Conservation (phyloP, 78 protist genomes). For the Pirum gemmata region DNA sequence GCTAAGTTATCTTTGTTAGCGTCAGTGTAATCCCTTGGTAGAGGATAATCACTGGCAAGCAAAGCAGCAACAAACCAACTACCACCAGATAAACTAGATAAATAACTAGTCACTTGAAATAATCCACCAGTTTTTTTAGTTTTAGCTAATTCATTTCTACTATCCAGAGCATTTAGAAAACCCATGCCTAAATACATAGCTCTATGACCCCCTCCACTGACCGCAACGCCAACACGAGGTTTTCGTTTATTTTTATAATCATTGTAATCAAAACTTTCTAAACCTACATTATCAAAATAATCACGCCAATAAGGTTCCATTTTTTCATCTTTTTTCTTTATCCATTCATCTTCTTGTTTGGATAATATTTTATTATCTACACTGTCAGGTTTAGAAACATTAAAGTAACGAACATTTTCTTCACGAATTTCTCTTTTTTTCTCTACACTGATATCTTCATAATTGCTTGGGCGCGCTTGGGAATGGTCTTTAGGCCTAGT, state of each 20-base stretch:
- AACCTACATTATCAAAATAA: background rate
- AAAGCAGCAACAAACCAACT: constrained; percentile 6
- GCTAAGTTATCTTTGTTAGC: background rate
- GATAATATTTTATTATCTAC: too few species aligned
- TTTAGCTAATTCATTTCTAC: background rate
- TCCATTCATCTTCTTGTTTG: constrained; percentile 3
- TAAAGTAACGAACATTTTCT: too few species aligned
- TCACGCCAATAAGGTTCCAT: background rate
- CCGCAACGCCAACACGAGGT: constrained; percentile 26
- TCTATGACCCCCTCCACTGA: constrained; percentile 11
- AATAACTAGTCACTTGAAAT: background rate
- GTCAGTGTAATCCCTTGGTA: background rate
- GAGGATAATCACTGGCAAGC: background rate
- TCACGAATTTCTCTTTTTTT: too few species aligned
- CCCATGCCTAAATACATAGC: background rate
- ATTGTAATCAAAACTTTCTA: background rate
- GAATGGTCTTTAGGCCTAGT: too few species aligned
- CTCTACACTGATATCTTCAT: too few species aligned
- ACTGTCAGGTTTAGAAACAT: too few species aligned
- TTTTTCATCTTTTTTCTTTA: background rate
- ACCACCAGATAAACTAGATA: background rate
- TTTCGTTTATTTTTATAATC: background rate
- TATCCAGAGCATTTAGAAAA: constrained; percentile 12
- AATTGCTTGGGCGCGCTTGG: too few species aligned
- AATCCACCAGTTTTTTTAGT: background rate